Conservation (phyloP, 352 stramenopile genomes). For the Globisporangium nagaii region DNA sequence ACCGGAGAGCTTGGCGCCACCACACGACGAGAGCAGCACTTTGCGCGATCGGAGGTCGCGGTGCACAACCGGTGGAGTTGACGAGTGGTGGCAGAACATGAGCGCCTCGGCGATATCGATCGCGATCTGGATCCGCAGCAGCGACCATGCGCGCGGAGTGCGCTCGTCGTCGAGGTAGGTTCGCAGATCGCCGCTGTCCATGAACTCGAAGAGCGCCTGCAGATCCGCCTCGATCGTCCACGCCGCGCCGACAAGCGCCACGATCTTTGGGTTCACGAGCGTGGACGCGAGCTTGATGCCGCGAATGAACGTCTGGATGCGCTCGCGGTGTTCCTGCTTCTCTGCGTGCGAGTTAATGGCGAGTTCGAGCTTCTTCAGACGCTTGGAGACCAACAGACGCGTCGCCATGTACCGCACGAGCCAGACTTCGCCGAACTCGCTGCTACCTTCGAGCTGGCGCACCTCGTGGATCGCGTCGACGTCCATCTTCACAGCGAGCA, state of each 20-base stretch:
- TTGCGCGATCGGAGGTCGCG: conserved; percentile 39
- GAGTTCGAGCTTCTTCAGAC: background rate
- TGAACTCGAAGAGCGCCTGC: conserved; percentile 12
- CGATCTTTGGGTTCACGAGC: conserved; percentile 1
- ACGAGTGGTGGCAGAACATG: conserved; percentile 35
- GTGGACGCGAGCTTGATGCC: background rate
- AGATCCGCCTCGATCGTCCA: conserved; percentile 12
- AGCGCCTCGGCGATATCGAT: conserved; percentile 44
- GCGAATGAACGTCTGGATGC: background rate
- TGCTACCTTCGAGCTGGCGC: background rate
- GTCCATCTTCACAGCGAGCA: background rate
- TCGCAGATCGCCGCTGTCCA: background rate
- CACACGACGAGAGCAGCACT: conserved; percentile 26
- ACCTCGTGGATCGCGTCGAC: background rate
- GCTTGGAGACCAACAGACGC: background rate
- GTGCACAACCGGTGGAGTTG: conserved; percentile 34
- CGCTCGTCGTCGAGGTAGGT: background rate
- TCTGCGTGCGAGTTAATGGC: background rate
- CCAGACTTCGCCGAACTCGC: background rate
- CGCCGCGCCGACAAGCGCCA: conserved; percentile 1
- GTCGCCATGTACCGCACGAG: background rate
- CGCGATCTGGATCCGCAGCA: conserved; percentile 29
- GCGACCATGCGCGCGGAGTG: background rate
- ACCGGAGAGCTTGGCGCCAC: background rate
- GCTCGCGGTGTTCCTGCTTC: background rate